Conservation (phyloP, 129 eudicot species). For the Helianthus tuberosus region DNA sequence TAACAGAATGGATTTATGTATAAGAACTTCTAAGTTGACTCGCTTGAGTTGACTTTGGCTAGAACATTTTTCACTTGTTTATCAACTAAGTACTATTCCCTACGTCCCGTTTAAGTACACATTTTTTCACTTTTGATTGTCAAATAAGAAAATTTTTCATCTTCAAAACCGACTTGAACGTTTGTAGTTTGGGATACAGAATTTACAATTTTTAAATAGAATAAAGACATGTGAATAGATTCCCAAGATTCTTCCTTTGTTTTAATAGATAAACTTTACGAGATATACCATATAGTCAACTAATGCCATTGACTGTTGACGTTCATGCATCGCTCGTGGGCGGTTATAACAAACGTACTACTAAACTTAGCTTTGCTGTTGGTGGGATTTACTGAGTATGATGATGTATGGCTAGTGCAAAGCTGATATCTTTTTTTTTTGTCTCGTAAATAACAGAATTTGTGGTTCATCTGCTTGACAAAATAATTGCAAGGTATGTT, state of each 20-base stretch:
- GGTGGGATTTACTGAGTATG: neutral
- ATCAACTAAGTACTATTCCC: neutral
- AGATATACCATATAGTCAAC: conserved; percentile 5
- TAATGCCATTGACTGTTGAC: neutral
- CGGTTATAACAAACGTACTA: neutral
- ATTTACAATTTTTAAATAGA: neutral
- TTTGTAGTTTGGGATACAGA: neutral
- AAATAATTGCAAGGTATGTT: conserved; percentile 65
- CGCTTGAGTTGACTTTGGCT: conserved; percentile 28
- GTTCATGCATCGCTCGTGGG: neutral
- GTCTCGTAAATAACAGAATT: conserved; percentile 53
- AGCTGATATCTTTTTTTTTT: conserved; percentile 14
- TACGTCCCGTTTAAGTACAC: neutral
- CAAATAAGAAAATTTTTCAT: neutral
- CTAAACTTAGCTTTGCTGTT: neutral
- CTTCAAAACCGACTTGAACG: neutral
- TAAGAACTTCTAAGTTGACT: conserved; percentile 18
- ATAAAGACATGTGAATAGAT: conserved; percentile 11
- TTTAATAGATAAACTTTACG: neutral
- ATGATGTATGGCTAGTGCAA: conserved; percentile 13
- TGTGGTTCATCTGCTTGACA: conserved; percentile 76
- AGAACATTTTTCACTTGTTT: conserved; percentile 4
- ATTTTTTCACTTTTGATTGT: neutral
- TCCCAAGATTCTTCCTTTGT: neutral
- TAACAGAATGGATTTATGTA: conserved; percentile 24